A percentile compares a stretch with the other conserved stretches of the same genome.
phyloP scores from a whole-genome alignment of 2,329 filamentous ascomycete genomes.

The Sclerotinia minor region DNA sequence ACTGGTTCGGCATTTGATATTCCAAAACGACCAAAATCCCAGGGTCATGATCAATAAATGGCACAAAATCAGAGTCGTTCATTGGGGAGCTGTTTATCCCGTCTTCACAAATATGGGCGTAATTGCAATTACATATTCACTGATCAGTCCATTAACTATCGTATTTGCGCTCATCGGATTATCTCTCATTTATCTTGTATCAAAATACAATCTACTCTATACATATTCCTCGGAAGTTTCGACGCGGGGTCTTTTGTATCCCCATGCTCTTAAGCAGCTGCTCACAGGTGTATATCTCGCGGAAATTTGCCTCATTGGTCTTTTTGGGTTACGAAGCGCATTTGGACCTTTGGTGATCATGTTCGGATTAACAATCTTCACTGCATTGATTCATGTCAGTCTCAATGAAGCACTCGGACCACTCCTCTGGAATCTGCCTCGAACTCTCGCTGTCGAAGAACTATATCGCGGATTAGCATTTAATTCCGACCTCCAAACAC shows the following conservation, averaged over 20 bases:
- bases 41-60: slow-evolving; percentile 60
- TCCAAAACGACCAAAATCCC: slow-evolving; percentile 61
- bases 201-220: slow-evolving; percentile 65
- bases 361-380: slow-evolving; percentile 57
- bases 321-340: slow-evolving; percentile 57
- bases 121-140: slow-evolving; percentile 62
- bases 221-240: slow-evolving; percentile 62
- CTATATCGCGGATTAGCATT: slow-evolving; percentile 29
- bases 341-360: slow-evolving; percentile 58
- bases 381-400: slow-evolving; percentile 54
- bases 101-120: slow-evolving; percentile 47
- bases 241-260: slow-evolving; percentile 65
- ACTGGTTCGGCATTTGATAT: slow-evolving; percentile 56
- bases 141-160: slow-evolving; percentile 65
- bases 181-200: slow-evolving; percentile 63
- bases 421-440: slow-evolving; percentile 39
- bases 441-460: slow-evolving; percentile 38
- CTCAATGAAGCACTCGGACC: slow-evolving; percentile 38
- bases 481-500: slow-evolving; percentile 38
- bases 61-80: slow-evolving; percentile 52
- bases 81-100: slow-evolving; percentile 61
- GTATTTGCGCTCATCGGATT: slow-evolving; percentile 64
- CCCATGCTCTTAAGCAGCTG: slow-evolving; percentile 62
- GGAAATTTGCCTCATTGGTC: slow-evolving; percentile 61
- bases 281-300: slow-evolving; percentile 64